Base-by-base conservation (phyloP, 345 rosid genomes). In the Syzygium grande region DNA sequence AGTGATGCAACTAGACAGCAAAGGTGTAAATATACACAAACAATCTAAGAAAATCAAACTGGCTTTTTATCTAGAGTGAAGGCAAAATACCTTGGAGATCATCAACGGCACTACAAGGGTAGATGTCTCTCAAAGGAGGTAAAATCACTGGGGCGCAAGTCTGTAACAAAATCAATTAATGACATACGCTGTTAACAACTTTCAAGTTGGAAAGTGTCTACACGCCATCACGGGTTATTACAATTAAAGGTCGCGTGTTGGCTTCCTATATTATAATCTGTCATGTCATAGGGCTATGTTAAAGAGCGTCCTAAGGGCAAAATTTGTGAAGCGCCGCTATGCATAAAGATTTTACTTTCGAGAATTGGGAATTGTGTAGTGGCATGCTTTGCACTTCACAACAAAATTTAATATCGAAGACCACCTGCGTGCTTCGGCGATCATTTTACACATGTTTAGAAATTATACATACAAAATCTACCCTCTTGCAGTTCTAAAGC, bases 91-190 rank as follows among this genome's bases (percentile, higher is more conserved):
- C 99, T 92, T 86, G 89, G 87, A 97, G 98, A 89, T 95, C 97
- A 87, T 93, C 96, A 77, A 87, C 92, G n/a, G 91, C 92, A 90
- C 94, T 96, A 80, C 93, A 87, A 0, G 96, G 97, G 91, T 97
- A 97, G 88, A 97, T 91, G 53, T 92, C 95, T 87, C 88, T 92
- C 10, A 97, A 90, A 56, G 99, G 99, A 85, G 99, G 99, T 23
- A 97, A 91, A 86, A 97, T 95, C 43, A 98, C 91, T 84, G 99
- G 99, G n/a, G 84, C 93, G 85, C 99, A 96, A 15, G 99, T 97
- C 99, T 97, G 93, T 63, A 88, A 87, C 61, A 89, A 86, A 89
- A 88, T 78, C 52, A 30, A 43, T 52, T 23, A 30, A 58, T 30
- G 73, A 79, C 19, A 79, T 23, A 61, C 22, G 19, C n/a, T 16